Conservation (phyloP, 495 filamentous ascomycete genomes). For the Rhizodiscina lignyota region DNA sequence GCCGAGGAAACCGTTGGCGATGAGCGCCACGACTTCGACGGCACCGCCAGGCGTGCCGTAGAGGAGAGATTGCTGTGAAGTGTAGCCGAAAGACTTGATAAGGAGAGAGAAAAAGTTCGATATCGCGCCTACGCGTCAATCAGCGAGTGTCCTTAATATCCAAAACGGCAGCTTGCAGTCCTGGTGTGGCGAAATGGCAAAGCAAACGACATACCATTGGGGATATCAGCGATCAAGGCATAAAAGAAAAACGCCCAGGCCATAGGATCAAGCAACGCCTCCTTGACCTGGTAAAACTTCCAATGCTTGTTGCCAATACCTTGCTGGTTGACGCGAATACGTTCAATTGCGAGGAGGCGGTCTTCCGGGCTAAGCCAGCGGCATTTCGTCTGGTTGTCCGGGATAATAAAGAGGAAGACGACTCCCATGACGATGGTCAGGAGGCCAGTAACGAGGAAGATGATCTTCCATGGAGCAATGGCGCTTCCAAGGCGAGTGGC, state of each 20-base stretch:
- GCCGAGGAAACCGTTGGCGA: constrained; percentile 42
- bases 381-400: constrained; percentile 53
- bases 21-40: constrained; percentile 44
- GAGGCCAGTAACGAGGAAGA: constrained; percentile 50
- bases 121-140: constrained; percentile 38
- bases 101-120: constrained; percentile 58
- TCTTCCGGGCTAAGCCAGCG: constrained; percentile 49
- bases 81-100: constrained; percentile 41
- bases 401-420: constrained; percentile 45
- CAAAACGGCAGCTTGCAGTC: too few species aligned
- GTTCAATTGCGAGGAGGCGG: constrained; percentile 26
- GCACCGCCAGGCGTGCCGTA: constrained; percentile 50
- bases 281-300: constrained; percentile 21
- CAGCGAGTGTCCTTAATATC: too few species aligned
- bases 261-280: constrained; percentile 21
- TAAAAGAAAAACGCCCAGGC: constrained; percentile 48
- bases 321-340: constrained; percentile 21
- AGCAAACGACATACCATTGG: constrained; percentile 25
- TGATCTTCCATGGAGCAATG: constrained; percentile 49
- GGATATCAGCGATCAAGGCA: constrained; percentile 43
- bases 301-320: constrained; percentile 25
- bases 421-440: constrained; percentile 40
- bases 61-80: constrained; percentile 42
- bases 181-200: not conserved
- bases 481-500: constrained; percentile 30